Evolutionary conservation across 225 moss, liverwort and hornwort species (phyloP), one percentile per base, ranked within the genome.

Genomic region (Sphagnum tenellum): DNA sequence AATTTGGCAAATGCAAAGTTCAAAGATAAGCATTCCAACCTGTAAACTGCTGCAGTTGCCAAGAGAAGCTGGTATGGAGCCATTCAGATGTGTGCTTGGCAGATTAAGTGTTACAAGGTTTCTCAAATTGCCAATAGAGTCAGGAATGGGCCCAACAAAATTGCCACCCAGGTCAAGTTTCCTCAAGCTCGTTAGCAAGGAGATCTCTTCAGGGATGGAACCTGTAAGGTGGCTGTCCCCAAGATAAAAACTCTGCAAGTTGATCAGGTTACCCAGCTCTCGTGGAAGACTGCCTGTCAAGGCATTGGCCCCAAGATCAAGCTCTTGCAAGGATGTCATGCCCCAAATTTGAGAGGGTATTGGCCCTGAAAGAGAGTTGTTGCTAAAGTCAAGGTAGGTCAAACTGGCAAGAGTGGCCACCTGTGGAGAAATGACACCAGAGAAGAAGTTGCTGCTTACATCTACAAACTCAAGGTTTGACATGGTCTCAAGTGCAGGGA

Each of bases 151-250:
- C 0, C 92, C 92, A 13, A 72, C 69, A 8, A 89, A 52, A 56
- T 84, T 93, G 29, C 85, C 81, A 1, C 89, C 89, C 4, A 93
- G 75, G 14, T 93, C 86, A 4, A 89, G 56, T 65, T 89, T 89
- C n/a, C 59, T 47, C 62, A 93, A 57, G 45, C 78, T 74, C 7
- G 66, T 72, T 69, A 85, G 5, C 11, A 56, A 50, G 3, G 85
- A 80, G 2, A 92, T 73, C 62, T 92, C 92, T 46, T 5, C 12
- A 3, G 92, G 92, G 9, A 92, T 70, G 0, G 64, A 59, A 5
- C 92, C 92, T 0, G 70, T 73, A 50, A 92, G 64, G 47, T 65
- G 69, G 49, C 76, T 86, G 1, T 59, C 57, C 3, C 81, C 85
- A 29, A 89, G 63, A 53, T 83, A 81, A 46, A 93, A 45, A 29